phyloP scores from a whole-genome alignment of 371 early-diverging fungal genomes.

The Mortierella polycephala region DNA sequence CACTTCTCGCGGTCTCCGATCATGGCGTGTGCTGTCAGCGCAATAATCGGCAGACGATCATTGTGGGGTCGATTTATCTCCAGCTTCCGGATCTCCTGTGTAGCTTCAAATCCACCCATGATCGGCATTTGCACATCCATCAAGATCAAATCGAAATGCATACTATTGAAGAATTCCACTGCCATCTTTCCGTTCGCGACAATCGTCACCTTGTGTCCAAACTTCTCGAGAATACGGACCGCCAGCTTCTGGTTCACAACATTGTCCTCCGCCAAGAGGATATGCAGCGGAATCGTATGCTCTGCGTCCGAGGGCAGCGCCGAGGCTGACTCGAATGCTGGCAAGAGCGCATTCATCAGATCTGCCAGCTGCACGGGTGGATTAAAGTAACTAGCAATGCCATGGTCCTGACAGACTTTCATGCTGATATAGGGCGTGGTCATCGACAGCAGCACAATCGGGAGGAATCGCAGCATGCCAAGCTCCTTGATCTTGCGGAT shows the following conservation, averaged over 20 bases:
- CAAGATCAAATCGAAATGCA: constrained; percentile 74
- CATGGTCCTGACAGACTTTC: constrained; percentile 71
- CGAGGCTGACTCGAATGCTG: constrained; percentile 74
- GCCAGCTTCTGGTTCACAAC: constrained; percentile 85
- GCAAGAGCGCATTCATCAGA: constrained; percentile 70
- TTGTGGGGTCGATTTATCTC: constrained; percentile 57
- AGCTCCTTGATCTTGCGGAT: constrained; percentile 60
- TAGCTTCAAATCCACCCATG: constrained; percentile 85
- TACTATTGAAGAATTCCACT: constrained; percentile 70
- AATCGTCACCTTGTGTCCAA: constrained; percentile 76
- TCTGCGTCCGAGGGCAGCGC: constrained; percentile 66
- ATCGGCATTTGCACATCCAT: constrained; percentile 87
- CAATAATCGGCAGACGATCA: constrained; percentile 77
- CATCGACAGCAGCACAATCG: constrained; percentile 66
- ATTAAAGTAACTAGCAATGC: constrained; percentile 72
- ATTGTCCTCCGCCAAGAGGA: constrained; percentile 86
- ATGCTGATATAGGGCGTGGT: constrained; percentile 62
- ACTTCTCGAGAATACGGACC: constrained; percentile 77
- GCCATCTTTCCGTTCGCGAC: constrained; percentile 81
- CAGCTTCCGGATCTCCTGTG: constrained; percentile 70
- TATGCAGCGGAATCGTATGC: constrained; percentile 62
- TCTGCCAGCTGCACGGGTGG: constrained; percentile 65
- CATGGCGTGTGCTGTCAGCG: constrained; percentile 85
- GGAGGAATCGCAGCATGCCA: constrained; percentile 66
- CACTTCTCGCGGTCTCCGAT: constrained; percentile 83